Evolutionary conservation across 208 protist species (phyloP), one percentile per base, ranked within the genome.

Genomic region (Strigomonas culicis): DNA sequence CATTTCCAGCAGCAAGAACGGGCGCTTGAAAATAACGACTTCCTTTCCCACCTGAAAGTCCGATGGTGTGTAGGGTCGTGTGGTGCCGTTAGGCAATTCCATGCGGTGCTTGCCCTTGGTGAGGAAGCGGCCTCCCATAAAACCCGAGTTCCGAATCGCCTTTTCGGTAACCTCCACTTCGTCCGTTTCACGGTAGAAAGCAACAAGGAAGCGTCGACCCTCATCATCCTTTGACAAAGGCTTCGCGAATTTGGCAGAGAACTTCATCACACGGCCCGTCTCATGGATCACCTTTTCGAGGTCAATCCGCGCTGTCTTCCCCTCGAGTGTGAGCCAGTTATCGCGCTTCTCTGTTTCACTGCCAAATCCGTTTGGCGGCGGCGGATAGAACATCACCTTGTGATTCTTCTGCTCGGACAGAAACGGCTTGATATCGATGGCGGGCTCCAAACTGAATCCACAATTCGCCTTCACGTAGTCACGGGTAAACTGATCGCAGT

Each of bases 301-400:
- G 60, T 98, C 84, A 21, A 70, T 60, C 31, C 72, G 57, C 22
- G 83, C 75, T 7, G 92, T 77, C 63, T 92, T 92, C 31, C 73
- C 78, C 8, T 72, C 80, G 51, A 98, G 76, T n/a, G 78, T 72
- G 8, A 92, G 64, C 87, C 84, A 93, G 50, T 80, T 93, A 28
- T 72, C 80, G 28, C 92, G 78, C 22, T 80, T 82, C 66, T 97
- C 93, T 59, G 73, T 72, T 58, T 98, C 86, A 36, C 83, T 90
- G 7, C 92, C 92, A 74, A 97, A 93, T 1, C 90, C 89, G 72
- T 92, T 93, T 27, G 89, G 89, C 51, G 91, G 86, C n/a, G 95
- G 95, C 10, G 89, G 85, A 63, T 92, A 88, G 53, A 93, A 92
- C 17, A 77, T 65, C 27, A 89, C 63, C 4, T 63, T 67, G 19